A percentile compares a stretch with the other conserved stretches of the same genome.
These are phyloP conservation scores for Eucalyptus guilfoylei DNA, from an alignment of 345 rosid genomes.

Conservation along the genomic window DNA sequence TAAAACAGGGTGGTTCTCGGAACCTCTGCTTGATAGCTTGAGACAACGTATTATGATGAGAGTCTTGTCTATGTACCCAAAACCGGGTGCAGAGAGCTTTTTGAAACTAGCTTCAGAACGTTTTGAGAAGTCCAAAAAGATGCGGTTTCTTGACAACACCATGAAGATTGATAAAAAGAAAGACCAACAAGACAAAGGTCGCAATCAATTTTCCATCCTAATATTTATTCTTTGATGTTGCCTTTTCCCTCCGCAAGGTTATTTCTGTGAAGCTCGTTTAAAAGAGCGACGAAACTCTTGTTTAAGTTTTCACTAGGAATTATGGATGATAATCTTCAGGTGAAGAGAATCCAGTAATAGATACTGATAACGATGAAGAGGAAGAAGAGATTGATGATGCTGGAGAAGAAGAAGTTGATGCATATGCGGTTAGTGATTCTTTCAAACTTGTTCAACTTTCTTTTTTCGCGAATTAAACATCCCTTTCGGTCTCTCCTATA, in stretches of 20 bases:
- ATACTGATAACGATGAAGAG: slow-evolving; percentile 25
- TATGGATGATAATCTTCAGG: neutral
- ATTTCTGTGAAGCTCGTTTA: neutral
- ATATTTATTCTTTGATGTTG: neutral
- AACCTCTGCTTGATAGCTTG: slow-evolving; percentile 52
- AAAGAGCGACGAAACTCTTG: neutral
- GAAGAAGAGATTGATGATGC: slow-evolving; percentile 39
- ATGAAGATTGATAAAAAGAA: slow-evolving; percentile 31
- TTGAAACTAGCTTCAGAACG: slow-evolving; percentile 55
- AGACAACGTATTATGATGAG: slow-evolving; percentile 68
- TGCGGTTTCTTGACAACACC: slow-evolving; percentile 27
- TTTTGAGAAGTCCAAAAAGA: slow-evolving; percentile 69
- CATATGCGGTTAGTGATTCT: slow-evolving; percentile 16
- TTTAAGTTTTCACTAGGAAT: neutral
- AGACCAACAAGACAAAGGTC: slow-evolving; percentile 11
- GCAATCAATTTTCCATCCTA: neutral
- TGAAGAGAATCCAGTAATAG: slow-evolving; percentile 10
- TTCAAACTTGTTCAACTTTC: slow-evolving; percentile 35
- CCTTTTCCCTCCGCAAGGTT: neutral
- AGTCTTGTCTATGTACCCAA: slow-evolving; percentile 69
- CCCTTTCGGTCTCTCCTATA: neutral
- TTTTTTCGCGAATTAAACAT: neutral
- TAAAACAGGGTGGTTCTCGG: slow-evolving; percentile 89
- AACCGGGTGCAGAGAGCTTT: slow-evolving; percentile 55
- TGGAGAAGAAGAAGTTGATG: slow-evolving; percentile 58